Evolutionary conservation across 2,329 filamentous ascomycete genomes (phyloP).

Genomic region (Aureobasidium leucospermi): DNA sequence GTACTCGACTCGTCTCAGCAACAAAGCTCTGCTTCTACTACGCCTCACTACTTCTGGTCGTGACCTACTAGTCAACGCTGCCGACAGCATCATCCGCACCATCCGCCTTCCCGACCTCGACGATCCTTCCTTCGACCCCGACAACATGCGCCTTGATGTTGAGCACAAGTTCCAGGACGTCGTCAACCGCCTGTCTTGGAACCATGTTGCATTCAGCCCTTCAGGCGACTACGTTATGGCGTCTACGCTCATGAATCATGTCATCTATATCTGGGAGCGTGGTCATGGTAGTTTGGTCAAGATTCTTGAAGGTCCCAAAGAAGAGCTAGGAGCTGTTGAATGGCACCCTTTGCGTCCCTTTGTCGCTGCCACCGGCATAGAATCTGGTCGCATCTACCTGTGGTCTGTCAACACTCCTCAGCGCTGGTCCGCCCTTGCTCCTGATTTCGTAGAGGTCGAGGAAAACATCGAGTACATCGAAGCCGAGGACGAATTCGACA

Average conservation of each 20-base stretch:
- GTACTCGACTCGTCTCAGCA: slow-evolving; percentile 82
- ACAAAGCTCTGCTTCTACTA: slow-evolving; percentile 79
- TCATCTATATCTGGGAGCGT: slow-evolving; percentile 97
- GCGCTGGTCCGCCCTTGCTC: slow-evolving; percentile 92
- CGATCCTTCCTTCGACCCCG: slow-evolving; percentile 61
- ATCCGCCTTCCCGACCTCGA: slow-evolving; percentile 74
- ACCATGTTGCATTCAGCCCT: slow-evolving; percentile 90
- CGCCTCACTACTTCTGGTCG: slow-evolving; percentile 77
- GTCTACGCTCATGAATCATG: slow-evolving; percentile 95
- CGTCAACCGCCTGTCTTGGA: slow-evolving; percentile 92
- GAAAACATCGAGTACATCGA: slow-evolving; percentile 98
- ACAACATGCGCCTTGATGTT: slow-evolving; percentile 80
- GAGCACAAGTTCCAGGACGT: slow-evolving; percentile 99
- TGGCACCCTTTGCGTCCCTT: slow-evolving; percentile 89
- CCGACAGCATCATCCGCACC: slow-evolving; percentile 90
- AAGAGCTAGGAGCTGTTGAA: slow-evolving; percentile 93
- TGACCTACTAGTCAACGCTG: slow-evolving; percentile 84
- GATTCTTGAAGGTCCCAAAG: slow-evolving; percentile 92
- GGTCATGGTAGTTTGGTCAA: slow-evolving; percentile 89
- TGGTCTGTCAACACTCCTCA: slow-evolving; percentile 95
- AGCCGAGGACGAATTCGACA: slow-evolving; percentile 94
- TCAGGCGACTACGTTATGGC: slow-evolving; percentile 94
- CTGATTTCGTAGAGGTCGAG: slow-evolving; percentile 94
- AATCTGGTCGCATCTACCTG: slow-evolving; percentile 87
- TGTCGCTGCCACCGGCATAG: slow-evolving; percentile 83